Base-by-base conservation (phyloP, 2,329 filamentous ascomycete genomes). In the Dactylella cylindrospora region DNA sequence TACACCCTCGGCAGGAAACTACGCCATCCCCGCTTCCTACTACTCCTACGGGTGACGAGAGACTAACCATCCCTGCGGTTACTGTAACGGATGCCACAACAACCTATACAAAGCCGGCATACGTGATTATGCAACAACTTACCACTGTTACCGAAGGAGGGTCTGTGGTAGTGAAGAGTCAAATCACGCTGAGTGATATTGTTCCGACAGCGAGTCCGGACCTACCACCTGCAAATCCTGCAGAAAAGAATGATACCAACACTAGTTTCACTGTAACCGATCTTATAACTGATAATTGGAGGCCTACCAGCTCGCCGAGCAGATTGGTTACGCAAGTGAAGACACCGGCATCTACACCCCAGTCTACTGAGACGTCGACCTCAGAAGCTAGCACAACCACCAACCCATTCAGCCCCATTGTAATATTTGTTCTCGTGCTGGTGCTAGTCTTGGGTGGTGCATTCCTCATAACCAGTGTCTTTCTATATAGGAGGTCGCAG, bases 71-170 rank as follows among this genome's bases (percentile, higher is more conserved):
- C 19, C 57, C 57, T 26, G 41, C 13, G 3, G 53, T 49, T 22
- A 39, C 29, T 4, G 26, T 54, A 3, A 54, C 31, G n/a, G 41
- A 62, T 19, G 19, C 57, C 19, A 49, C 57, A 13, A 62, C 49
- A 40, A 62, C 57, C 35, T 62, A 62, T 45, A 62, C 57, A 32
- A 62, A 54, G 9, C 57, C 57, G 12, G 57, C 49, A 26, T 53
- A 49, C 49, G 33, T 62, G 3, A 43, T 62, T 29, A n/a, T 62
- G 19, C 43, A 32, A 10, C 57, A 62, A 25, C 50, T 40, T 26
- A 50, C 43, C 10, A 62, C 57, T 10, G 25, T 62, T 32, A 54
- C 47, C 5, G 41, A 44, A 19, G 38, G 35, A n/a, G 49, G 57
- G 9, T 54, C 57, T 12, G 47, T 40, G 13, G 15, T 54, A 5